phyloP scores from a whole-genome alignment of 306 rosid species.

The Rosa multiflora region DNA sequence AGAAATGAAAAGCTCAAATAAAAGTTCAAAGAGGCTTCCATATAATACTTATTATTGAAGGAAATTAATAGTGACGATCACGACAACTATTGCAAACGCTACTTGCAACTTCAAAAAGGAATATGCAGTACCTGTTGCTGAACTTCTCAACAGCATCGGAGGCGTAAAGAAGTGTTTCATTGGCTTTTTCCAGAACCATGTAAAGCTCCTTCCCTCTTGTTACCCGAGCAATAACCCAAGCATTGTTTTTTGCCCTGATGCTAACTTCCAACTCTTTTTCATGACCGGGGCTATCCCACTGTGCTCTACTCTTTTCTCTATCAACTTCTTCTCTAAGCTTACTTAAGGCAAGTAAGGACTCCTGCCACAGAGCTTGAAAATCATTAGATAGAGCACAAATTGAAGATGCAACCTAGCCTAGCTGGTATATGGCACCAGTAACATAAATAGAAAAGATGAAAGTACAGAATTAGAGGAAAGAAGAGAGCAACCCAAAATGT shows the following conservation, averaged over 20 bases:
- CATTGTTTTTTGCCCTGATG: slow-evolving; percentile 86
- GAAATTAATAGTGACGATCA: not conserved
- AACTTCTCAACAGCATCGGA: slow-evolving; percentile 94
- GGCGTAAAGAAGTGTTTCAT: slow-evolving; percentile 87
- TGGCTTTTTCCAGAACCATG: slow-evolving; percentile 92
- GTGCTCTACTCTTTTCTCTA: slow-evolving; percentile 70
- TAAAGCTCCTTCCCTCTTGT: slow-evolving; percentile 95
- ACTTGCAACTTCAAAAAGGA: slow-evolving; percentile 9
- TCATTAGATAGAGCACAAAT: not conserved
- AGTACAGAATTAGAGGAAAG: not conserved
- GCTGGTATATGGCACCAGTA: not conserved
- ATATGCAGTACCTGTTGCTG: slow-evolving; percentile 65
- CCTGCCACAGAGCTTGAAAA: slow-evolving; percentile 46
- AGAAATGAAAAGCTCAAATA: not conserved
- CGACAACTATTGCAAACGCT: not conserved
- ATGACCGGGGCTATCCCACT: slow-evolving; percentile 40
- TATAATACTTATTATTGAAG: not conserved
- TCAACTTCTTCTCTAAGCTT: slow-evolving; percentile 89
- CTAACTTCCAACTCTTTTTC: slow-evolving; percentile 83
- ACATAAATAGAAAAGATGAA: not conserved
- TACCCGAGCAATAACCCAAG: slow-evolving; percentile 84
- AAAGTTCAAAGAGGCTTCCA: not conserved
- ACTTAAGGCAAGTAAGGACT: slow-evolving; percentile 82
- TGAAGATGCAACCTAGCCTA: not conserved
- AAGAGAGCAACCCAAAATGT: slow-evolving; percentile 2